These are phyloP conservation scores for Chlorociboria aeruginascens DNA, from an alignment of 495 filamentous ascomycete genomes.

Conservation along the genomic window DNA sequence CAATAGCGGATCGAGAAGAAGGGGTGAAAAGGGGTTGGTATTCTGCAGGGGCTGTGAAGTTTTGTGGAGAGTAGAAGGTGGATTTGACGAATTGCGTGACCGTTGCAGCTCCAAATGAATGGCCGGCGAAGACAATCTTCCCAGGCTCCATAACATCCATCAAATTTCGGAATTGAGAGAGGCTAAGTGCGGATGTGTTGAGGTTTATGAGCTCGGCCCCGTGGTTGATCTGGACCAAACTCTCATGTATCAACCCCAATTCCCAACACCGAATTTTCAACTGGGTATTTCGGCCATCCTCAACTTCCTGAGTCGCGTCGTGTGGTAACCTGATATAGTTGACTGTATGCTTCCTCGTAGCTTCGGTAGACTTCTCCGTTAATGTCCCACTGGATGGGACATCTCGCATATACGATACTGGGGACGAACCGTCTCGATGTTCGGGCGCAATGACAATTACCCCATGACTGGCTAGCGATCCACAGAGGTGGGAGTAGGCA, in stretches of 20 bases:
- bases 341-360: conserved; percentile 22
- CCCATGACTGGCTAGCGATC: conserved; percentile 62
- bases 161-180: conserved; percentile 37
- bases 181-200: conserved; percentile 32
- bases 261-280: conserved; percentile 64
- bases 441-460: conserved; percentile 65
- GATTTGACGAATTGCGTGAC: conserved; percentile 62
- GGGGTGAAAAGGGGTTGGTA: conserved; percentile 39
- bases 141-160: conserved; percentile 60
- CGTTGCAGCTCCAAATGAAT: conserved; percentile 65
- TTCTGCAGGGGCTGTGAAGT: conserved; percentile 7
- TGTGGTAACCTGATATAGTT: conserved; percentile 42
- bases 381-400: conserved; percentile 24
- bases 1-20: conserved; percentile 31
- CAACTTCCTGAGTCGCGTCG: conserved; percentile 39
- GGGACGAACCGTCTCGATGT: conserved; percentile 62
- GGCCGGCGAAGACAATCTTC: conserved; percentile 55
- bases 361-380: conserved; percentile 21
- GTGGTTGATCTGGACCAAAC: conserved; percentile 47
- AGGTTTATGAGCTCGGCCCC: conserved; percentile 34
- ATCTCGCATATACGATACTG: conserved; percentile 49
- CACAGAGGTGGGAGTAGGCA: conserved; percentile 59
- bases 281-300: conserved; percentile 48
- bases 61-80: conserved; percentile 40
- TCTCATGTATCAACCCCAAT: conserved; percentile 48